phyloP scores from a whole-genome alignment of 1,139 yeast species.

The Wickerhamomyces sp. region DNA sequence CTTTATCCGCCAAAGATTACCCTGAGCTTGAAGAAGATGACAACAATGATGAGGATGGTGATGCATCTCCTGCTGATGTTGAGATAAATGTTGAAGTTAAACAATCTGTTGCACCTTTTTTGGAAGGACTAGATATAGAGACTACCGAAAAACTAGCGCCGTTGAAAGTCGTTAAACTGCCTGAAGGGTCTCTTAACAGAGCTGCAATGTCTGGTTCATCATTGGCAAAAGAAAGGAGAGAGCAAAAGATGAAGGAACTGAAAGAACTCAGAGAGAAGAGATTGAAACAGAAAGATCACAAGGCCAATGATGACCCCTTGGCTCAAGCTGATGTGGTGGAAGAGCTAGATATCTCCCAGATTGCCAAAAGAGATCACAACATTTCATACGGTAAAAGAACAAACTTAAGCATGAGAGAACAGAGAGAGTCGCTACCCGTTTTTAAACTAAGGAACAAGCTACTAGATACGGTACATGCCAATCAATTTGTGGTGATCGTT shows the following conservation, averaged over 20 bases:
- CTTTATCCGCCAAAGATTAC: slow-evolving; percentile 59
- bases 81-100: slow-evolving; percentile 72
- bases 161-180: slow-evolving; percentile 55
- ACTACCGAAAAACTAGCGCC: slow-evolving; percentile 42
- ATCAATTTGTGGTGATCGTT: slow-evolving; percentile 80
- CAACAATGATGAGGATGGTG: slow-evolving; percentile 24
- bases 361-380: slow-evolving; percentile 46
- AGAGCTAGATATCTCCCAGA: slow-evolving; percentile 31
- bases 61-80: slow-evolving; percentile 31
- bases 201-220: slow-evolving; percentile 77
- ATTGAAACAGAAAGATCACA: slow-evolving; percentile 8
- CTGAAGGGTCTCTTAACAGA: slow-evolving; percentile 74
- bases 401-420: slow-evolving; percentile 47
- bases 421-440: slow-evolving; percentile 70
- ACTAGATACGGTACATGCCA: slow-evolving; percentile 48
- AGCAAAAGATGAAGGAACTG: slow-evolving; percentile 46
- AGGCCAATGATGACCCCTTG: slow-evolving; percentile 23
- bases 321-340: slow-evolving; percentile 19
- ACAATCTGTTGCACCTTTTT: slow-evolving; percentile 65
- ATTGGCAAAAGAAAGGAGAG: slow-evolving; percentile 61
- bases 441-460: slow-evolving; percentile 55
- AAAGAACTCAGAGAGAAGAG: slow-evolving; percentile 37
- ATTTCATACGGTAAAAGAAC: slow-evolving; percentile 53
- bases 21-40: slow-evolving; percentile 62
- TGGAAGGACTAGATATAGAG: slow-evolving; percentile 41